Conservation (phyloP, 2,329 filamentous ascomycete species). For the Geosmithia putterillii region DNA sequence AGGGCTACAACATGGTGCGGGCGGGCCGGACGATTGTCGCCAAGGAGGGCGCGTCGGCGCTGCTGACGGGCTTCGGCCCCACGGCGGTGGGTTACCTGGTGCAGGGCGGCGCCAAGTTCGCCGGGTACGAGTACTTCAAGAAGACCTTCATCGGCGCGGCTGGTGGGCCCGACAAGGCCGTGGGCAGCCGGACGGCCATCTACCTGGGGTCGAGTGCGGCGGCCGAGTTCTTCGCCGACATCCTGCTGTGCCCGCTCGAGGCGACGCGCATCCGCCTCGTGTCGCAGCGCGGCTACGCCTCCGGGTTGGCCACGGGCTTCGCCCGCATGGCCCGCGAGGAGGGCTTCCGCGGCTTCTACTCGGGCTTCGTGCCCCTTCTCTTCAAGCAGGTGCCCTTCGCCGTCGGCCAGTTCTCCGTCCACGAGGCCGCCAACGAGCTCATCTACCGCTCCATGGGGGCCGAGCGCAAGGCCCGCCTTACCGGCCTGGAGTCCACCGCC, state of each 20-base stretch:
- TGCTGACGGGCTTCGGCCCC: slow-evolving; percentile 74
- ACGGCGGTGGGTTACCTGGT: slow-evolving; percentile 82
- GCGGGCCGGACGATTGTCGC: slow-evolving; percentile 67
- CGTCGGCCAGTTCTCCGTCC: slow-evolving; percentile 88
- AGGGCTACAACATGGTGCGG: slow-evolving; percentile 72
- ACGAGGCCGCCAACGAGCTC: slow-evolving; percentile 73
- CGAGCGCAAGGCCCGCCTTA: slow-evolving; percentile 53
- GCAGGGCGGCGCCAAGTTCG: slow-evolving; percentile 83
- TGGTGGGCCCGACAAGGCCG: slow-evolving; percentile 36
- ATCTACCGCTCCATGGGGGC: slow-evolving; percentile 59
- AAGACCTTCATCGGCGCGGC: slow-evolving; percentile 65
- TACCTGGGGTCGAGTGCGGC: slow-evolving; percentile 62
- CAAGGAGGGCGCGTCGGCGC: slow-evolving; percentile 66
- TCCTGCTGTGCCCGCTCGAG: slow-evolving; percentile 82
- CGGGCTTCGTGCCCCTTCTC: slow-evolving; percentile 75
- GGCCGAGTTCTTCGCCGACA: slow-evolving; percentile 62
- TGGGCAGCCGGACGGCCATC: slow-evolving; percentile 37
- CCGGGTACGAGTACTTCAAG: slow-evolving; percentile 92
- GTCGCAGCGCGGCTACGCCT: slow-evolving; percentile 67
- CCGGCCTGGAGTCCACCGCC: slow-evolving; percentile 60
- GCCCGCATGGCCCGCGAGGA: slow-evolving; percentile 63
- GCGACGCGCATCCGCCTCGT: slow-evolving; percentile 70
- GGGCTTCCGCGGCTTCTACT: slow-evolving; percentile 76
- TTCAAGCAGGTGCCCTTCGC: slow-evolving; percentile 91
- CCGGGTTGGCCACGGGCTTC: slow-evolving; percentile 60